phyloP scores from a whole-genome alignment of 192 early-diverging fungal genomes.

The Phlyctochytrium planicorne region DNA sequence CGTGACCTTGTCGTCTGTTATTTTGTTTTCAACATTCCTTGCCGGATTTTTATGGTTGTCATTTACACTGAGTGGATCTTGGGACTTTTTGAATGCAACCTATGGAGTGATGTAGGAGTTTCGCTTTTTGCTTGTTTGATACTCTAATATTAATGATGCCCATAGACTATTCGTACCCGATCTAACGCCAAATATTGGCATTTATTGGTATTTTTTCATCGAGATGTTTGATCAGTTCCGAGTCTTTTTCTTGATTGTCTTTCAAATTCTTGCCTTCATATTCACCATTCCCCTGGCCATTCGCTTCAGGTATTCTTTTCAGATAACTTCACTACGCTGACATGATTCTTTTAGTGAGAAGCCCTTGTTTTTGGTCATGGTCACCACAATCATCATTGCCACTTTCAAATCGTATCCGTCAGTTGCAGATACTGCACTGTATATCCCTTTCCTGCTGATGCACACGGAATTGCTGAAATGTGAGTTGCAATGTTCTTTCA shows the following conservation, averaged over 20 bases:
- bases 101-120: constrained; percentile 70
- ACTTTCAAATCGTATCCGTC: constrained; percentile 94
- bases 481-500: constrained; percentile 39
- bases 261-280: constrained; percentile 90
- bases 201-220: constrained; percentile 99
- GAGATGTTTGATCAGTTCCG: constrained; percentile 99
- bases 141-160: neutral
- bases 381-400: constrained; percentile 74
- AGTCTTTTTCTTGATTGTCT: constrained; percentile 86
- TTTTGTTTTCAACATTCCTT: constrained; percentile 42
- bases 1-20: constrained; percentile 19
- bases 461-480: constrained; percentile 87
- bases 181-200: constrained; percentile 92
- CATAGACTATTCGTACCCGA: constrained; percentile 73
- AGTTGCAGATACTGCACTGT: constrained; percentile 81
- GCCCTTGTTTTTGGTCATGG: constrained; percentile 73
- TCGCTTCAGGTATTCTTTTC: constrained; percentile 64
- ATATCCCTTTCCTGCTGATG: constrained; percentile 76
- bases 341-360: constrained; percentile 61
- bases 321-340: neutral
- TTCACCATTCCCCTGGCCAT: constrained; percentile 84
- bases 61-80: constrained; percentile 61
- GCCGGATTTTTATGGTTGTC: constrained; percentile 56
- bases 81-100: constrained; percentile 63
- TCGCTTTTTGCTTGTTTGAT: neutral